Base-by-base conservation (phyloP, 768 basidiomycete species). In the Trametes cinnabarina region DNA sequence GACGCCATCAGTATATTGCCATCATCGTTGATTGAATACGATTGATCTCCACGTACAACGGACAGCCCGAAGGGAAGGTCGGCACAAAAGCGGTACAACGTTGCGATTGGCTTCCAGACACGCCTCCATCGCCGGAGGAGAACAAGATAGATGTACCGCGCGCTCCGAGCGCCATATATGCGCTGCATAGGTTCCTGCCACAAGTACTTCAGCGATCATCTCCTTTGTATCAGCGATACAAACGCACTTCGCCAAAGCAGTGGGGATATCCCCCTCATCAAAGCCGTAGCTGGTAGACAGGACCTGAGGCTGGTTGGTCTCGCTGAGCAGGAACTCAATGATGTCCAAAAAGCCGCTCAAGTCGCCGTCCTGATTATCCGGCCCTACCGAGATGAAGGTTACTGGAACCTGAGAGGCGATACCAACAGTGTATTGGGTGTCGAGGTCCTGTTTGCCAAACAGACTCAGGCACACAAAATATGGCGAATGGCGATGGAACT, bases 61-160 rank as follows among this genome's bases (percentile, higher is more conserved):
- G 71, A 52, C 75, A 75, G 17, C 68, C 68, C 5, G 70, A 68
- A 1, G 73, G 73, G 71, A 75, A 74, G 3, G 71, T 69, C 4
- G 71, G 68, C 10, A 73, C 51, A 65, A 75, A 76, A 26, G 56
- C 68, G 15, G 53, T 65, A 68, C 73, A 73, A 14, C 43, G 25
- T 10, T 51, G 47, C 42, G 55, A 35, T 50, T 70, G 68, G 8
- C 63, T 64, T 15, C 73, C 73, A 12, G 68, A 69, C 39, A 73
- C 73, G 52, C 74, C 74, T 23, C 71, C 73, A 54, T 76, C 74
- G 28, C 75, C 75, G 11, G 75, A 74, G 0, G 72, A 68, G 66
- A 74, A 75, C 19, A 77, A 60, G 57, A 75, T 66, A 20, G 71
- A 73, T 9, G 66, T 64, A n/a, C 75, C 74, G 42, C 70, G 71